These are phyloP conservation scores for Dendrocalamus sinicus DNA, from an alignment of 176 grass and related monocot genomes.

Conservation along the genomic window DNA sequence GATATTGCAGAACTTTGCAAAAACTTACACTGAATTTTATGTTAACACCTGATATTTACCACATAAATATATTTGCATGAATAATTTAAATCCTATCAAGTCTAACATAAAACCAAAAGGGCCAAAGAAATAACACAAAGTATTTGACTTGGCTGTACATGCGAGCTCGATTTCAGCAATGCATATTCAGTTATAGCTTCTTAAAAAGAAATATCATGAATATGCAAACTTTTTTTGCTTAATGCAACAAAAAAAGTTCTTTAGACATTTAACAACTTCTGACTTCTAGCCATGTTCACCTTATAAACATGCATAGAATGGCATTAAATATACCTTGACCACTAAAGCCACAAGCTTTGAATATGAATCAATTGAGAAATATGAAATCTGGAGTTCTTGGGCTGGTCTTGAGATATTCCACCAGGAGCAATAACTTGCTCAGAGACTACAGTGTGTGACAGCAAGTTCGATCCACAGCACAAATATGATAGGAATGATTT, in stretches of 20 bases:
- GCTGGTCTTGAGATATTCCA: conserved; percentile 52
- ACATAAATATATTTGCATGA: too few species aligned
- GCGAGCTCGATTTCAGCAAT: not conserved
- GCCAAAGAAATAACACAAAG: not conserved
- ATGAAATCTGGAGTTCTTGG: conserved; percentile 67
- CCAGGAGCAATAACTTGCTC: conserved; percentile 64
- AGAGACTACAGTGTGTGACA: conserved; percentile 61
- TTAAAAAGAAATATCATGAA: conserved; percentile 9
- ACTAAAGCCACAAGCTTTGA: conserved; percentile 77
- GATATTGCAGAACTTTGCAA: too few species aligned
- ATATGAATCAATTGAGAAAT: conserved; percentile 88
- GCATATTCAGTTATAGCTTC: not conserved
- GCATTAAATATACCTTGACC: conserved; percentile 68
- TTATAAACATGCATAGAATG: not conserved
- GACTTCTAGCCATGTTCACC: not conserved
- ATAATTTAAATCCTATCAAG: too few species aligned
- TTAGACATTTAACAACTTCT: not conserved
- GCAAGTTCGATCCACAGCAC: conserved; percentile 24
- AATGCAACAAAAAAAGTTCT: conserved; percentile 7
- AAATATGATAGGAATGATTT: too few species aligned
- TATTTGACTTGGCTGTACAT: not conserved
- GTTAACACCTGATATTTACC: too few species aligned
- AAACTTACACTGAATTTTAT: too few species aligned
- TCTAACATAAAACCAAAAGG: too few species aligned
- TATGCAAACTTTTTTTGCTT: not conserved